phyloP scores from a whole-genome alignment of 2,329 filamentous ascomycete genomes.

The Microcera coccophila region DNA sequence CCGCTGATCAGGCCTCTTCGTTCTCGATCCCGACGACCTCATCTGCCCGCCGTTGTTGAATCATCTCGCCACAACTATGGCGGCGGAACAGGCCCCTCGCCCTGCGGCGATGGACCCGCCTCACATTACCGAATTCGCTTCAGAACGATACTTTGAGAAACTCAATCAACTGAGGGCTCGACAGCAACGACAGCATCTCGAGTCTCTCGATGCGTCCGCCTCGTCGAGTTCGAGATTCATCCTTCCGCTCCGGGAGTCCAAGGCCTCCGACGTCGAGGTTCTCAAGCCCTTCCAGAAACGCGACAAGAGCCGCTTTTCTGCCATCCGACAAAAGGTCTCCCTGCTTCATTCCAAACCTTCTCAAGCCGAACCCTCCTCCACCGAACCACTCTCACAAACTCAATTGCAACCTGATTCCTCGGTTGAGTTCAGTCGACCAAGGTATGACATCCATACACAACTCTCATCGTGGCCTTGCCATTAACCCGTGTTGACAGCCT shows the following conservation, averaged over 20 bases:
- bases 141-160: constrained; percentile 61
- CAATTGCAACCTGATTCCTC: constrained; percentile 23
- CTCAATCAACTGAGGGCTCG: constrained; percentile 52
- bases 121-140: constrained; percentile 64
- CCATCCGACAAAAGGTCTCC: constrained; percentile 38
- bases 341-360: constrained; percentile 35
- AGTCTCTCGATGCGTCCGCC: constrained; percentile 21
- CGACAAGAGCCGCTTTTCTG: constrained; percentile 42
- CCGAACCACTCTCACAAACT: too few species aligned
- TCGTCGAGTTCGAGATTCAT: constrained; percentile 43
- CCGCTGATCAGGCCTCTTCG: constrained; percentile 25
- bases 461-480: constrained; percentile 15
- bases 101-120: constrained; percentile 54
- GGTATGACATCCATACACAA: neutral
- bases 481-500: constrained; percentile 28
- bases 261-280: constrained; percentile 29
- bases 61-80: constrained; percentile 19
- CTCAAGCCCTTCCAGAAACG: constrained; percentile 33
- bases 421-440: too few species aligned
- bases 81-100: constrained; percentile 32
- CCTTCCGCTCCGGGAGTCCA: constrained; percentile 45
- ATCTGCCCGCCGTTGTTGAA: constrained; percentile 18
- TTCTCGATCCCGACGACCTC: constrained; percentile 11
- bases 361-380: constrained; percentile 13
- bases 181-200: constrained; percentile 36